phyloP scores from a whole-genome alignment of 2,329 filamentous ascomycete species.

The Pyrenophora seminiperda region DNA sequence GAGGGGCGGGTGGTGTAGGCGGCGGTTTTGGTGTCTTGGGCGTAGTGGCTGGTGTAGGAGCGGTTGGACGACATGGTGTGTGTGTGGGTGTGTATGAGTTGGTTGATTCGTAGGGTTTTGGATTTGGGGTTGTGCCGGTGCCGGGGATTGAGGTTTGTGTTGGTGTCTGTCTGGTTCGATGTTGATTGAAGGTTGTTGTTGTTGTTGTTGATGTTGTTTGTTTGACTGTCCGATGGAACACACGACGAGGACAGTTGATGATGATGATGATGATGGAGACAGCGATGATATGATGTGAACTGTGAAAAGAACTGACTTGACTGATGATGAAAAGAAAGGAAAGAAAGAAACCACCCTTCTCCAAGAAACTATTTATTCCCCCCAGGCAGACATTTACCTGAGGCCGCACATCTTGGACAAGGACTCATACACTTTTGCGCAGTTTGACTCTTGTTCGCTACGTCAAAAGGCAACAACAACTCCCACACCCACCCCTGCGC shows the following conservation, averaged over 20 bases:
- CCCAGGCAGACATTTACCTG: slow-evolving; percentile 40
- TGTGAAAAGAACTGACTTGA: too few species aligned
- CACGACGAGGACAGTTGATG: too few species aligned
- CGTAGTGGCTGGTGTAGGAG: slow-evolving; percentile 32
- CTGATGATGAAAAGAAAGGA: slow-evolving; percentile 15
- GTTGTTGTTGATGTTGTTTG: neutral
- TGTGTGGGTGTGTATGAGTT: slow-evolving; percentile 11
- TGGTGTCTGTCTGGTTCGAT: neutral
- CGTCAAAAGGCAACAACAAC: too few species aligned
- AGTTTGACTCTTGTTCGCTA: slow-evolving; percentile 25
- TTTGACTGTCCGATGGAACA: slow-evolving; percentile 27
- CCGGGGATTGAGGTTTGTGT: too few species aligned
- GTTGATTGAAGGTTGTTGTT: slow-evolving; percentile 8
- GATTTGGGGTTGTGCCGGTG: neutral
- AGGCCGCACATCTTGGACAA: slow-evolving; percentile 33
- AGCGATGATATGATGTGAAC: too few species aligned
- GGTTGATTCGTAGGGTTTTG: slow-evolving; percentile 16
- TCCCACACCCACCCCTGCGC: slow-evolving; percentile 31
- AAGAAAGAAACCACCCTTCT: slow-evolving; percentile 13
- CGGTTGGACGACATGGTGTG: slow-evolving; percentile 35
- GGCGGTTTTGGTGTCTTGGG: slow-evolving; percentile 25
- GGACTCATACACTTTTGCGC: slow-evolving; percentile 5
- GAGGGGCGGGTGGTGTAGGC: slow-evolving; percentile 33
- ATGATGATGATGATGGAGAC: neutral
- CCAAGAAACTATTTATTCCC: slow-evolving; percentile 32